A percentile compares a stretch with the other conserved stretches of the same genome.
Conservation (phyloP, 352 stramenopile species). For the Globisporangium megalacanthum region DNA sequence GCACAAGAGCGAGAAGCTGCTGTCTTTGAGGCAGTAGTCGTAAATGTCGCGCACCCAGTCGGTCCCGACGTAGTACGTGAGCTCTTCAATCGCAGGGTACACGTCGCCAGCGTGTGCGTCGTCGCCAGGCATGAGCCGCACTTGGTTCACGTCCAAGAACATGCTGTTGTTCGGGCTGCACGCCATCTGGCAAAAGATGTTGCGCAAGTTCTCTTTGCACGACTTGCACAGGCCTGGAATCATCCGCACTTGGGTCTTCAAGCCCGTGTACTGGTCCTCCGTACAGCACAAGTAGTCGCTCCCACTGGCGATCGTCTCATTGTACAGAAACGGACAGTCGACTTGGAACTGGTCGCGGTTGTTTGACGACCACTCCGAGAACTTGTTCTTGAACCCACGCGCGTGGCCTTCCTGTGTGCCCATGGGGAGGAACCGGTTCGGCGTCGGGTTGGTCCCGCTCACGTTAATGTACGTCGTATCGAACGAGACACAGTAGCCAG, state of each 20-base stretch:
- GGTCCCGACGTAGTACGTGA: slow-evolving; percentile 61
- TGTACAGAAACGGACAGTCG: slow-evolving; percentile 70
- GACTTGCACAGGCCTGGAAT: slow-evolving; percentile 52
- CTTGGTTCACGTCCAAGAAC: slow-evolving; percentile 66
- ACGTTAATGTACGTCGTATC: slow-evolving; percentile 56
- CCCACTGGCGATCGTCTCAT: slow-evolving; percentile 44
- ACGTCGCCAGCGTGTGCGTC: slow-evolving; percentile 33
- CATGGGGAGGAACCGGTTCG: slow-evolving; percentile 64
- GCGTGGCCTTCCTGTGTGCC: slow-evolving; percentile 42
- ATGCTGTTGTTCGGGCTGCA: slow-evolving; percentile 78
- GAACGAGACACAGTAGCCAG: slow-evolving; percentile 54
- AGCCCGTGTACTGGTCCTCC: slow-evolving; percentile 58
- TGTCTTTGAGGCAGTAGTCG: slow-evolving; percentile 60
- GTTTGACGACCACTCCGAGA: slow-evolving; percentile 50
- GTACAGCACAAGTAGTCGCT: slow-evolving; percentile 73
- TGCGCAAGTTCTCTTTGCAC: slow-evolving; percentile 72
- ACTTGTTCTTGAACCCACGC: slow-evolving; percentile 62
- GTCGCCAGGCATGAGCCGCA: slow-evolving; percentile 57
- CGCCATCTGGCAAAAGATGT: slow-evolving; percentile 76
- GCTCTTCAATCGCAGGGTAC: slow-evolving; percentile 64
- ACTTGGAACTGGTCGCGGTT: slow-evolving; percentile 63
- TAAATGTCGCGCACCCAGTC: slow-evolving; percentile 70
- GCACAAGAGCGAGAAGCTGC: slow-evolving; percentile 45
- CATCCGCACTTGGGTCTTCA: slow-evolving; percentile 57
- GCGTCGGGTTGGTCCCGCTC: slow-evolving; percentile 21